Conservation (phyloP, 306 rosid genomes). For the Prunus mume region DNA sequence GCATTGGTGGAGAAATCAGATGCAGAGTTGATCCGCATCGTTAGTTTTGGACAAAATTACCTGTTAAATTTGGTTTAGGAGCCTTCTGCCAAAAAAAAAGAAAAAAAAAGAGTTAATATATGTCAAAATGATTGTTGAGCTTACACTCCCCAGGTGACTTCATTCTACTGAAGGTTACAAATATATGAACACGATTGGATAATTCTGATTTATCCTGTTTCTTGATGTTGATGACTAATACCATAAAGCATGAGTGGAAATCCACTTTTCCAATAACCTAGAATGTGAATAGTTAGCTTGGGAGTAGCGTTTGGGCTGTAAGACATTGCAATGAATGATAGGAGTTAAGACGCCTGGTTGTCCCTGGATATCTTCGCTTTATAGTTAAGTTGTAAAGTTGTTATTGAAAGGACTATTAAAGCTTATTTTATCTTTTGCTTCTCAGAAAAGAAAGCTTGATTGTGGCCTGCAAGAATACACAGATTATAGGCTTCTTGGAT, state of each 20-base stretch:
- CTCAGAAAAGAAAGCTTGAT: neutral
- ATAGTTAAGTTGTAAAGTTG: neutral
- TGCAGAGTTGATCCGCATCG: neutral
- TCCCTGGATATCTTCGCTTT: neutral
- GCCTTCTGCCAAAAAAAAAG: neutral
- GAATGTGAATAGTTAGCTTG: neutral
- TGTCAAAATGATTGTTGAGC: neutral
- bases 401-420: neutral
- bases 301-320: neutral
- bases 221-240: neutral
- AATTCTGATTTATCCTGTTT: neutral
- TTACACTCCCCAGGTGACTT: neutral
- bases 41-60: neutral
- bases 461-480: neutral
- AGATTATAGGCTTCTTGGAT: neutral
- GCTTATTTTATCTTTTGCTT: neutral
- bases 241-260: neutral
- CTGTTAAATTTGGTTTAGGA: neutral
- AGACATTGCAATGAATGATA: neutral
- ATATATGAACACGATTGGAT: neutral
- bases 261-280: neutral
- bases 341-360: neutral
- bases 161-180: neutral
- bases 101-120: neutral
- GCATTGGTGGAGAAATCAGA: neutral